Base-by-base conservation (phyloP, 805 yeast genomes). In the Metschnikowia kofuensis region DNA sequence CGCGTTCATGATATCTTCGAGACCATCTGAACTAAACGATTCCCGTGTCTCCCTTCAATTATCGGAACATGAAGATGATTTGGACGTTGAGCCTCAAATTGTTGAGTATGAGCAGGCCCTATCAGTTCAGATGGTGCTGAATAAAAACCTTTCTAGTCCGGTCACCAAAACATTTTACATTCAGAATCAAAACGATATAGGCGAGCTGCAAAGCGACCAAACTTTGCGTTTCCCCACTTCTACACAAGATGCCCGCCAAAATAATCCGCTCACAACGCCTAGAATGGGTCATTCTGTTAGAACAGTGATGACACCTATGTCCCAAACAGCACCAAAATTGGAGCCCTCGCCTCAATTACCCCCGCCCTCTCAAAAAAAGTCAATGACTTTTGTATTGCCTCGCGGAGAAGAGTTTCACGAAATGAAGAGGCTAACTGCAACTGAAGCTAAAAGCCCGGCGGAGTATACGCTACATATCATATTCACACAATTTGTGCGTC, bases 381-480 rank as follows among this genome's bases (percentile, higher is more conserved):
- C 65, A 7, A 62, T 62, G 50, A 54, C 62, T 27, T 51, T 69
- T 16, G 63, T 70, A 0, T 51, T 69, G 30, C 53, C 72, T 4
- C 62, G 64, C 38, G 69, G 69, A 5, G 69, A 68, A 38, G 75
- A 70, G 47, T 62, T 66, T 44, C 50, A 62, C 15, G 54, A 64
- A 6, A 57, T 68, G 48, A 63, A 76, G 28, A 61, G 63, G 50
- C 71, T 64, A 10, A 59, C 71, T 41, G 77, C 77, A 8, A 70
- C 85, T 0, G 88, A 84, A 50, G 73, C 78, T 63, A 83, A 85
- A 60, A 77, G 85, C 28, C 88, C 91, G 0, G 85, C 92, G 0
- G 97, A 91, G 60, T 94, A 94, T 63, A 94, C 98, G 0, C 72
- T 95, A 46, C 97, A 95, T 66, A 90, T 95, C 27, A 77, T 95